These are phyloP conservation scores for Termitomyces eurrhizus DNA, from an alignment of 768 basidiomycete species.

Conservation along the genomic window DNA sequence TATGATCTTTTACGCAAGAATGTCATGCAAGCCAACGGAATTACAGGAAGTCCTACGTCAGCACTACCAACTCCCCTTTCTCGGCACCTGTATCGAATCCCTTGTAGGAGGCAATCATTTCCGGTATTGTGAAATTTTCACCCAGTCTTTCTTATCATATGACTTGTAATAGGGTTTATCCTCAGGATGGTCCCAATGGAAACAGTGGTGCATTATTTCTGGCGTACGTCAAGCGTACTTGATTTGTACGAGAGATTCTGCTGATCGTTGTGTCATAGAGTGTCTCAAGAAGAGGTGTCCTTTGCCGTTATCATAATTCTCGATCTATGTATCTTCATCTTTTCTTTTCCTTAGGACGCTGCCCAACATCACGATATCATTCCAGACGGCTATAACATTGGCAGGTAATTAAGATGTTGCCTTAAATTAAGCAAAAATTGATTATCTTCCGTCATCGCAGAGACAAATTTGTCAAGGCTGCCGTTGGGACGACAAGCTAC, in stretches of 20 bases:
- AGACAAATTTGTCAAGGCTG: slow-evolving; percentile 32
- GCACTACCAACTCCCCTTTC: slow-evolving; percentile 59
- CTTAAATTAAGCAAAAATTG: neutral
- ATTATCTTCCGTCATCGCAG: neutral
- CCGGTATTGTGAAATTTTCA: slow-evolving; percentile 33
- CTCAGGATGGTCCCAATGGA: slow-evolving; percentile 19
- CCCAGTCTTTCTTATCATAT: neutral
- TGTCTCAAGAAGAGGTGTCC: slow-evolving; percentile 8
- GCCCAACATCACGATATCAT: slow-evolving; percentile 18
- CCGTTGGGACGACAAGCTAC: slow-evolving; percentile 30
- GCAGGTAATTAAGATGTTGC: slow-evolving; percentile 12
- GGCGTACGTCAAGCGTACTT: slow-evolving; percentile 11
- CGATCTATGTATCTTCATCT: neutral
- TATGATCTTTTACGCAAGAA: slow-evolving; percentile 6
- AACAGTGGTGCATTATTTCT: slow-evolving; percentile 21
- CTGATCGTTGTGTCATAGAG: neutral
- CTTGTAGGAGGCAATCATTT: slow-evolving; percentile 68
- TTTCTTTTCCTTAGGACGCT: slow-evolving; percentile 7
- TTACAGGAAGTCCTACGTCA: slow-evolving; percentile 65
- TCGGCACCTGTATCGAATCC: slow-evolving; percentile 70
- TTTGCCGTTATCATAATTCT: neutral
- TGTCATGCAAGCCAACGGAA: neutral
- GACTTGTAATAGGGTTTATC: slow-evolving; percentile 14
- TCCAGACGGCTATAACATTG: slow-evolving; percentile 21
- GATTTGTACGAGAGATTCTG: neutral